Base-by-base conservation (phyloP, 2,329 filamentous ascomycete genomes). In the Neonectria sp. region DNA sequence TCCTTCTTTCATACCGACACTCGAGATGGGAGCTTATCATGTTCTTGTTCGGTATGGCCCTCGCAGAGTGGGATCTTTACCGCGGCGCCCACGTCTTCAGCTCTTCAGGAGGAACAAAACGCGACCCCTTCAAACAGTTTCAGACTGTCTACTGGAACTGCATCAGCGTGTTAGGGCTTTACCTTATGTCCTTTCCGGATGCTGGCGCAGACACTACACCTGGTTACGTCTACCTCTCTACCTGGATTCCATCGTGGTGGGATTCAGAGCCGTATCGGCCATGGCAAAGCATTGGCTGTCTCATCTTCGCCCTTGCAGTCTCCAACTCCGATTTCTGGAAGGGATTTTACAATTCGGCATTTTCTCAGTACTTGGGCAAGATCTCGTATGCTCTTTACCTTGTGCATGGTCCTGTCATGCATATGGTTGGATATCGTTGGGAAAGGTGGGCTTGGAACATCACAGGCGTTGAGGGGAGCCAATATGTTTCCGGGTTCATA, bases 371-470 rank as follows among this genome's bases (percentile, higher is more conserved):
- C 76, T 79, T 91, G 4, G 89, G 89, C 64, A 85, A 85, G 73
- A 86, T 91, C 69, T 89, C 87, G 60, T 91, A 88, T 74, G 85
- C 87, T 58, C 74, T 91, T 25, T 91, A 91, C 76, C 83, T 91
- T 12, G 86, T 90, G 79, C 89, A 91, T 74, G 87, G 88, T 1
- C 86, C 87, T 4, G 82, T 86, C 3, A 82, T 86, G 73, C 86
- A 89, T 71, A 83, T 84, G 4, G 71, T 86, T 24, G 88, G 88
- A 12, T 89, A 88, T 71, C 80, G 83, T 29, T 83, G 84, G 63
- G 82, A 88, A 72, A 81, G 81, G 37, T 82, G 83, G 79, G 84
- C 81, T 2, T 89, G 84, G 77, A 75, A 76, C 9, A 46, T 86
- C 40, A 88, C 84, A 0, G 87, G 87, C 5, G 79, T 79, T 5